phyloP scores from a whole-genome alignment of 2,329 filamentous ascomycete genomes.

The Sporothrix schenckii region DNA sequence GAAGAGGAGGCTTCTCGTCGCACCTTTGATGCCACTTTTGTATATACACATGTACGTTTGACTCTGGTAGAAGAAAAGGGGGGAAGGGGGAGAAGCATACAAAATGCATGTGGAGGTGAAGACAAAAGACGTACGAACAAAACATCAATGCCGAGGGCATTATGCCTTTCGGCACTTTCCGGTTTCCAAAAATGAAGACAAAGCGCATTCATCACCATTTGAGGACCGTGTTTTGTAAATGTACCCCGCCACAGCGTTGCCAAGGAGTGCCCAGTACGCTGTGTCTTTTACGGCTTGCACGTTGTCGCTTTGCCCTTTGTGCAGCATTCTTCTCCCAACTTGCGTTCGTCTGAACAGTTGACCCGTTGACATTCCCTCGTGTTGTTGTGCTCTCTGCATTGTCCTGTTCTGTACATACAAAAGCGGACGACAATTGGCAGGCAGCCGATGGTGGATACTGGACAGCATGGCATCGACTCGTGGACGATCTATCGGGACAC shows the following conservation, averaged over 20 bases:
- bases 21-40: neutral
- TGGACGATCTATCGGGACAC: constrained; percentile 5
- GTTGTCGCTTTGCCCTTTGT: neutral
- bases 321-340: neutral
- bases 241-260: neutral
- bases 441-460: neutral
- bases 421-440: neutral
- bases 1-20: neutral
- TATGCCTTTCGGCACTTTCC: no score
- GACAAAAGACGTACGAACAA: neutral
- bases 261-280: neutral
- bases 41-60: constrained; percentile 20
- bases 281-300: neutral
- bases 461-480: neutral
- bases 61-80: neutral
- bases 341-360: constrained; percentile 12
- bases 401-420: neutral
- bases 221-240: neutral
- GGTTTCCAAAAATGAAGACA: neutral
- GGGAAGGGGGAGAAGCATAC: neutral
- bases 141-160: neutral
- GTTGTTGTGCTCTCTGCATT: constrained; percentile 1
- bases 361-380: neutral
- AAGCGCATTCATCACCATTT: neutral
- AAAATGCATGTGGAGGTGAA: neutral